phyloP scores from a whole-genome alignment of 139 green algal species.

The Zygnema cylindricum region DNA sequence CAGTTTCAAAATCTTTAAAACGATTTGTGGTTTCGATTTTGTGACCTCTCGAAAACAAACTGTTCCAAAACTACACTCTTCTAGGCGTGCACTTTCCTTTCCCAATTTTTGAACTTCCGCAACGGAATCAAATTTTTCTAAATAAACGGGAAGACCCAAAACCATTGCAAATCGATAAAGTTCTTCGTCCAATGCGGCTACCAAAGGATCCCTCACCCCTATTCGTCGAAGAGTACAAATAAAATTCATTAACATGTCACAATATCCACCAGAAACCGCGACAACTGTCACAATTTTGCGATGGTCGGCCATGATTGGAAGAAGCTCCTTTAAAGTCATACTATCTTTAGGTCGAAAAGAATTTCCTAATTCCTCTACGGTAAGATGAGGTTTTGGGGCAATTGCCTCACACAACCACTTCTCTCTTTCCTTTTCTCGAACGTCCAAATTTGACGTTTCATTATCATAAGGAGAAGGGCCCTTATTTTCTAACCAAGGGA shows the following conservation, averaged over 20 bases:
- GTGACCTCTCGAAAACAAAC: conserved; percentile 55
- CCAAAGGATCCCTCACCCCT: conserved; percentile 16
- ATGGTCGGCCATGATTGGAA: too few species aligned
- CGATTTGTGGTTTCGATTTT: conserved; percentile 38
- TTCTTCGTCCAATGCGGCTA: conserved; percentile 35
- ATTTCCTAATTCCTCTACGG: too few species aligned
- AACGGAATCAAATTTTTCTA: conserved; percentile 11
- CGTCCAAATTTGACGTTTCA: too few species aligned
- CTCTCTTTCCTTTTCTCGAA: too few species aligned
- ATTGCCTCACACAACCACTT: too few species aligned
- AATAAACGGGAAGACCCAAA: conserved; percentile 47
- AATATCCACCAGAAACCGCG: conserved; percentile 29
- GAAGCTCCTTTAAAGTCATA: too few species aligned
- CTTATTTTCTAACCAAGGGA: too few species aligned
- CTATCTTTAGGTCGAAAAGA: too few species aligned
- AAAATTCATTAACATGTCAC: conserved; percentile 52
- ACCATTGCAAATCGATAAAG: conserved; percentile 39
- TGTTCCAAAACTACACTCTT: conserved; percentile 36
- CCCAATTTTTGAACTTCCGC: conserved; percentile 11
- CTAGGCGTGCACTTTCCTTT: too few species aligned
- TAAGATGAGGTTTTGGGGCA: too few species aligned
- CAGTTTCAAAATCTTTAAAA: conserved; percentile 36
- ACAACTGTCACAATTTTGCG: conserved; percentile 27
- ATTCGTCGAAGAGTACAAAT: conserved; percentile 31
- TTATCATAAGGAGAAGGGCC: too few species aligned